phyloP scores from a whole-genome alignment of 1,139 yeast species.

The Geotrichum klebahnii region DNA sequence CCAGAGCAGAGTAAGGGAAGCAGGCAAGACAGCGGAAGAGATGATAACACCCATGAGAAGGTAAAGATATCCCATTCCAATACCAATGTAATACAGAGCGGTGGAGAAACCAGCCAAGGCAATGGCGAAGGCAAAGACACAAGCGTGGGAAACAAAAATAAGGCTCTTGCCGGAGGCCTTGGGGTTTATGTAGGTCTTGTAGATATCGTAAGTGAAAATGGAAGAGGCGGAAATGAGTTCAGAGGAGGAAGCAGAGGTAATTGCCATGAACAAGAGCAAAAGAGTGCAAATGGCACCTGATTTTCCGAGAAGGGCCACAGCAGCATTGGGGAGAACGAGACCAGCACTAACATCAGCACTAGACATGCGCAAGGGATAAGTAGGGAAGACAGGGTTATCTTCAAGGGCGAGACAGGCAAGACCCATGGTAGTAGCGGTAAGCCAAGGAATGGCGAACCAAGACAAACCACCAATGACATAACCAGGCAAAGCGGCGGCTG shows the following conservation, averaged over 20 bases:
- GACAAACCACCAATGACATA: constrained; percentile 85
- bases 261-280: constrained; percentile 75
- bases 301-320: constrained; percentile 75
- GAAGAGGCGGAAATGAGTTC: constrained; percentile 86
- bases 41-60: constrained; percentile 80
- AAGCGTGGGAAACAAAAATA: constrained; percentile 60
- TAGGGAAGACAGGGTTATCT: constrained; percentile 64
- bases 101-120: constrained; percentile 77
- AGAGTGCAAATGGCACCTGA: constrained; percentile 83
- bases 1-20: constrained; percentile 68
- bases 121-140: constrained; percentile 63
- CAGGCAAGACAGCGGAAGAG: constrained; percentile 80
- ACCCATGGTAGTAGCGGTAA: constrained; percentile 80
- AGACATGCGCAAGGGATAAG: constrained; percentile 62
- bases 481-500: constrained; percentile 84
- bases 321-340: constrained; percentile 79
- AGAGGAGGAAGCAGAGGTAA: constrained; percentile 58
- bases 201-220: constrained; percentile 77
- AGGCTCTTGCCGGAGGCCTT: constrained; percentile 67
- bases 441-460: constrained; percentile 87
- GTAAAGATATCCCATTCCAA: constrained; percentile 80
- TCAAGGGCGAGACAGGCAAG: constrained; percentile 72
- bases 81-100: constrained; percentile 76
- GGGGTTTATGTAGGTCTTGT: constrained; percentile 75
- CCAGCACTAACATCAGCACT: constrained; percentile 73